Base-by-base conservation (phyloP, 148 eudicot species). In the Rhododendron simsii region DNA sequence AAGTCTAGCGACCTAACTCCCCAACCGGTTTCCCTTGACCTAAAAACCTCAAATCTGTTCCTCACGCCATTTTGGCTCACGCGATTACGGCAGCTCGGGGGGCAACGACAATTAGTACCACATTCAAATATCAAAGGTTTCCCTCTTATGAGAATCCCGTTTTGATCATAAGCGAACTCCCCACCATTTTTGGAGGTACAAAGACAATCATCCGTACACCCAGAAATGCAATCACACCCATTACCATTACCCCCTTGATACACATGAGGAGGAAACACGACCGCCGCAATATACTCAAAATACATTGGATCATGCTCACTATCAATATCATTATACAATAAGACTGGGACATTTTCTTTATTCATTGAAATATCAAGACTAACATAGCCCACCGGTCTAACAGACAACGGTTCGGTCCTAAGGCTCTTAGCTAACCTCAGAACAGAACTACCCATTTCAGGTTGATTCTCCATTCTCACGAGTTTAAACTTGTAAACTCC, bases 401-500 rank as follows among this genome's bases (percentile, higher is more conserved):
- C 91, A 39, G 91, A 87, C 89, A 94, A 86, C 2, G 98, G 93
- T 71, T 45, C 86, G 21, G 59, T 86, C 92, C 90, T 93, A 86
- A 97, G 87, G 44, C 85, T 89, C 82, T 81, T 83, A 41, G 98
- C 98, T 41, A 90, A 89, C 61, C 83, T 92, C 90, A 97, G 90
- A 81, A 93, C 18, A 33, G 89, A 26, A 89, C 99, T 97, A 3
- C 99, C 99, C 99, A 97, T 97, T 76, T 92, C 98, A 76, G 92
- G 92, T 84, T 97, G 99, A 81, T 91, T 91, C 75, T 93, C 95
- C 55, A 92, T 92, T 81, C 99, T 91, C 21, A 89, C 67, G 33
- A 97, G 94, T 83, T 88, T 93, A 87, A 82, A 97, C 92, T 97
- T 97, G 87, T 85, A 95, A n/a, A 97, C 99, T 47, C 98, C 96